Conservation (phyloP, 208 protist species). For the Trypanosoma lewisi region DNA sequence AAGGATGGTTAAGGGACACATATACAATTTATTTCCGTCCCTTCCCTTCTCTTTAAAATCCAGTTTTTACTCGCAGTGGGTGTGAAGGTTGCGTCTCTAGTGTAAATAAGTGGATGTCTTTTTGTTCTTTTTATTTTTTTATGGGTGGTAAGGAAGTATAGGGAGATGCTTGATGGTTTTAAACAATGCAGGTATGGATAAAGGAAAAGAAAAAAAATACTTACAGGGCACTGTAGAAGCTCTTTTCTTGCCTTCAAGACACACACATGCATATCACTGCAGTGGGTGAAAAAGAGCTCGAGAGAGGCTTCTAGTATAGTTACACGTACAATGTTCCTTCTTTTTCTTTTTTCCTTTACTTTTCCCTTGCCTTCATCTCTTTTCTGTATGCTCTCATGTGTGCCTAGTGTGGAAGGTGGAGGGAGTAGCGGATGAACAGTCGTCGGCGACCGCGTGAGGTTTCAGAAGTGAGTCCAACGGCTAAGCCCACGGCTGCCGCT, state of each 20-base stretch:
- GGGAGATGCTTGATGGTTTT: too few relatives aligned
- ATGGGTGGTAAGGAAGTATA: neutral
- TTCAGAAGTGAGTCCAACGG: neutral
- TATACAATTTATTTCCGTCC: neutral
- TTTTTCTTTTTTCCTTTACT: constrained; percentile 18
- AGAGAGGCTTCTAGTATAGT: too few relatives aligned
- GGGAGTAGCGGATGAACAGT: neutral
- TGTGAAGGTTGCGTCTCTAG: too few relatives aligned
- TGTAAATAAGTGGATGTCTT: too few relatives aligned
- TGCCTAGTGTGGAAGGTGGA: too few relatives aligned
- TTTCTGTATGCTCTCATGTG: constrained; percentile 7
- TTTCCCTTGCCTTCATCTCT: constrained; percentile 2
- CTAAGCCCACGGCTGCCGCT: neutral
- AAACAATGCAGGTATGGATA: neutral
- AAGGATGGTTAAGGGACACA: neutral
- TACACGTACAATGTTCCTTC: too few relatives aligned
- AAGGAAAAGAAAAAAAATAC: neutral
- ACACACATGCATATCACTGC: too few relatives aligned
- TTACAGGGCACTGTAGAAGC: too few relatives aligned
- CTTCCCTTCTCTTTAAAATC: too few relatives aligned
- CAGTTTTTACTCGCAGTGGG: too few relatives aligned
- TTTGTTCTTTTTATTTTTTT: constrained; percentile 8
- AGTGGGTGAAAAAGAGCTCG: too few relatives aligned
- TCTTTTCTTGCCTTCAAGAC: too few relatives aligned
- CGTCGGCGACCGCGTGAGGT: constrained; percentile 2